These are phyloP conservation scores for Cryphonectria japonica DNA, from an alignment of 2,329 filamentous ascomycete genomes.

Conservation along the genomic window DNA sequence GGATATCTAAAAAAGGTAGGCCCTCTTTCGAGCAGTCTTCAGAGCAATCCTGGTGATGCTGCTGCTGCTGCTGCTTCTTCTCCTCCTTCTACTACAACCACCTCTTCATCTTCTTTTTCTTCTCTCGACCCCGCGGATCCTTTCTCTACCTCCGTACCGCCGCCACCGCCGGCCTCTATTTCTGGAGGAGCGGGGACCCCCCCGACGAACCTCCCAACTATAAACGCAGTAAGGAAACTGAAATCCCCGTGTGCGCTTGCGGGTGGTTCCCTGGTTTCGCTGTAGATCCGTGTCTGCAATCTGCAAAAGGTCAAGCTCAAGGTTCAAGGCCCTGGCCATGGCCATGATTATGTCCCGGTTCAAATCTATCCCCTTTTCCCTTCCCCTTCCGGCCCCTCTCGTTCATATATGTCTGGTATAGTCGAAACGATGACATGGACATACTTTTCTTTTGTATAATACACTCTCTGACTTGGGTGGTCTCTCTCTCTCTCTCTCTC, in stretches of 20 bases:
- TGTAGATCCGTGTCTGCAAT: not conserved
- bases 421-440: not conserved
- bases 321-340: not conserved
- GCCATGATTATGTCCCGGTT: not conserved
- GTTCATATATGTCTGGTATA: not conserved
- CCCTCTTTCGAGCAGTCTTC: slow-evolving; percentile 20
- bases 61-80: slow-evolving; percentile 4
- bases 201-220: slow-evolving; percentile 10
- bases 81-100: not conserved
- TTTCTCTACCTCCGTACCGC: not conserved
- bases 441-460: not conserved
- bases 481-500: not conserved
- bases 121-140: slow-evolving; percentile 21
- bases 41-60: not conserved
- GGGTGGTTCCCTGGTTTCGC: not conserved
- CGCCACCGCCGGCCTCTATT: slow-evolving; percentile 12
- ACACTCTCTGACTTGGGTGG: not conserved
- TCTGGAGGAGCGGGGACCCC: not conserved
- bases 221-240: slow-evolving; percentile 23
- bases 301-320: not conserved
- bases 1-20: slow-evolving; percentile 30
- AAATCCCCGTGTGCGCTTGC: not conserved
- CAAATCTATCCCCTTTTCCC: not conserved
- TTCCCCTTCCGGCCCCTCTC: not conserved
- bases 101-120: slow-evolving; percentile 16